These are phyloP conservation scores for Annulohypoxylon truncatum DNA, from an alignment of 2,329 filamentous ascomycete genomes.

Conservation along the genomic window DNA sequence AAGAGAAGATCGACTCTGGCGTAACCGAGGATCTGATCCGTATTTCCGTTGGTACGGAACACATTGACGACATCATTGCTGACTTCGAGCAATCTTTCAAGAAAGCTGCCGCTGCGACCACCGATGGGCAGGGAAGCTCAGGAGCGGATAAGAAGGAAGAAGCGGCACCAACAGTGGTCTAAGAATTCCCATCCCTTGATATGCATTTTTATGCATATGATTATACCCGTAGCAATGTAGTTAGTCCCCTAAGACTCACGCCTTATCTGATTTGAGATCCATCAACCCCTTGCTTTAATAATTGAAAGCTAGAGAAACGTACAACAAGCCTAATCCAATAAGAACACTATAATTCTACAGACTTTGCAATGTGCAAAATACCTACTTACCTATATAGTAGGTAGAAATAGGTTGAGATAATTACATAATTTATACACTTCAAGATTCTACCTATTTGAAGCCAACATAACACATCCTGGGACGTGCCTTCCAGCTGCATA, in stretches of 20 bases:
- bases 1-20: conserved; percentile 83
- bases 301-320: too few species aligned
- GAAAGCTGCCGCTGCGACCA: conserved; percentile 62
- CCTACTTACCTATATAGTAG: too few species aligned
- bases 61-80: conserved; percentile 96
- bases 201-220: conserved; percentile 1
- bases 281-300: background rate
- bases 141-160: conserved; percentile 54
- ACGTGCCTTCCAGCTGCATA: background rate
- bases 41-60: conserved; percentile 94
- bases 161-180: conserved; percentile 54
- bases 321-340: too few species aligned
- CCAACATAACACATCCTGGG: background rate
- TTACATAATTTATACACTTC: background rate
- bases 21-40: conserved; percentile 92
- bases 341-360: background rate
- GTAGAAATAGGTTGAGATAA: background rate
- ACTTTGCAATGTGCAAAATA: too few species aligned
- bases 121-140: conserved; percentile 45
- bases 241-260: background rate
- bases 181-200: conserved; percentile 13
- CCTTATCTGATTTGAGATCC: background rate
- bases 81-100: conserved; percentile 94
- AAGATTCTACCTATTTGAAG: background rate
- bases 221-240: conserved; percentile 26